Evolutionary conservation across 441 rosid species (phyloP).

Genomic region (Daphne laureola): DNA sequence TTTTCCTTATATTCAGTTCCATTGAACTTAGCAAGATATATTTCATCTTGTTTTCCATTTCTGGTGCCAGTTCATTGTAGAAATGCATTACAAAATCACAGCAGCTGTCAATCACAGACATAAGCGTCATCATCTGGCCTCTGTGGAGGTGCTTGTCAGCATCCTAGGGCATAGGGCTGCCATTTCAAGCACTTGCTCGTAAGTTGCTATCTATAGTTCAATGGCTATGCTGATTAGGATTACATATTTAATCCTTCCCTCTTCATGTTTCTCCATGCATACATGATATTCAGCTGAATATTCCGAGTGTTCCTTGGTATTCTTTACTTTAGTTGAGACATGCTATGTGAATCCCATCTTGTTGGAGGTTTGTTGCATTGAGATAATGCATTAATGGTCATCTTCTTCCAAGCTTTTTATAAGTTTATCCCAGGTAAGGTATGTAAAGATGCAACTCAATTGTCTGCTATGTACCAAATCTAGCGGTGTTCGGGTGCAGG

Average conservation of each 20-base stretch:
- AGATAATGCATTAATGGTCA: too few species aligned
- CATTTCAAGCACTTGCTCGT: slow-evolving; percentile 80
- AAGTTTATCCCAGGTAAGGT: too few species aligned
- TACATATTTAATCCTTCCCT: too few species aligned
- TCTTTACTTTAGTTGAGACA: background rate
- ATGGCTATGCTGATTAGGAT: background rate
- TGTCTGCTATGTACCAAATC: too few species aligned
- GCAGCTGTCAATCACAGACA: slow-evolving; percentile 86
- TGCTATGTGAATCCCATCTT: too few species aligned
- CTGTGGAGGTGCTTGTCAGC: slow-evolving; percentile 74
- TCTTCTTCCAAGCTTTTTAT: too few species aligned
- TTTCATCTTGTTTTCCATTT: slow-evolving; percentile 15
- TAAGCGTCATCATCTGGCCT: slow-evolving; percentile 71
- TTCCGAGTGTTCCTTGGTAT: background rate
- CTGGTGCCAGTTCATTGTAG: slow-evolving; percentile 64
- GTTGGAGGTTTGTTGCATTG: too few species aligned
- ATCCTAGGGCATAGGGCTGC: slow-evolving; percentile 80
- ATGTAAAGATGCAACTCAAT: too few species aligned
- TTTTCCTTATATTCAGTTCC: background rate
- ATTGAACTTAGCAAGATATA: background rate
- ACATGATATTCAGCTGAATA: background rate
- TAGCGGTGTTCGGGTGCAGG: too few species aligned
- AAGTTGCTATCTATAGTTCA: slow-evolving; percentile 22
- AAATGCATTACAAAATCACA: slow-evolving; percentile 77
- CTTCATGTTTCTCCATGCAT: too few species aligned